Evolutionary conservation across 2,329 filamentous ascomycete species (phyloP).

Genomic region (Penicillium sp.): DNA sequence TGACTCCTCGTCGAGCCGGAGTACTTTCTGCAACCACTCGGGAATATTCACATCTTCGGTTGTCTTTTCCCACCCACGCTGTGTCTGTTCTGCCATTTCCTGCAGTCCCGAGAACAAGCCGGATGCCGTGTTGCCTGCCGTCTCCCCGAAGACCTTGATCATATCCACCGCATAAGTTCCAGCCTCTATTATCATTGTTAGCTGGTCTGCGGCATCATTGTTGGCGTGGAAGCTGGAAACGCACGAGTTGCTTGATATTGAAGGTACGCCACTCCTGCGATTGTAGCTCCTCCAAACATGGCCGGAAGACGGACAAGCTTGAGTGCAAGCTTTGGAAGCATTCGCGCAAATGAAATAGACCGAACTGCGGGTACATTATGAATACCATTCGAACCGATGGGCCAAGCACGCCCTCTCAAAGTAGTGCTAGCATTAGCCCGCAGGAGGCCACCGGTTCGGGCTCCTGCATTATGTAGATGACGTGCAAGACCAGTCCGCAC

Average conservation of each 20-base stretch:
- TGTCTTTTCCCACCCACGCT: conserved; percentile 73
- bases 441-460: conserved; percentile 63
- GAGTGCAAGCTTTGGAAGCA: conserved; percentile 77
- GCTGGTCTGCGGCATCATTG: conserved; percentile 5
- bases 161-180: conserved; percentile 72
- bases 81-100: conserved; percentile 71
- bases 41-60: conserved; percentile 68
- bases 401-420: conserved; percentile 64
- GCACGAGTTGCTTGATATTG: conserved; percentile 90
- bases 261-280: conserved; percentile 83
- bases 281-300: conserved; percentile 80
- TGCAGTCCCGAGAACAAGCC: conserved; percentile 65
- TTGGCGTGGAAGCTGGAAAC: conserved; percentile 31
- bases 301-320: conserved; percentile 86
- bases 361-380: conserved; percentile 68
- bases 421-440: conserved; percentile 58
- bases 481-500: conserved; percentile 58
- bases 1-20: conserved; percentile 57
- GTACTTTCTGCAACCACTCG: conserved; percentile 73
- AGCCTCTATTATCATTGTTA: conserved; percentile 49
- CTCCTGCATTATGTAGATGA: conserved; percentile 55
- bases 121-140: conserved; percentile 62
- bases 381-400: conserved; percentile 69
- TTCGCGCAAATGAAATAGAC: conserved; percentile 60
- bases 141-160: conserved; percentile 66